phyloP scores from a whole-genome alignment of 1,284 basidiomycete species.

The Wallemia ichthyophaga region DNA sequence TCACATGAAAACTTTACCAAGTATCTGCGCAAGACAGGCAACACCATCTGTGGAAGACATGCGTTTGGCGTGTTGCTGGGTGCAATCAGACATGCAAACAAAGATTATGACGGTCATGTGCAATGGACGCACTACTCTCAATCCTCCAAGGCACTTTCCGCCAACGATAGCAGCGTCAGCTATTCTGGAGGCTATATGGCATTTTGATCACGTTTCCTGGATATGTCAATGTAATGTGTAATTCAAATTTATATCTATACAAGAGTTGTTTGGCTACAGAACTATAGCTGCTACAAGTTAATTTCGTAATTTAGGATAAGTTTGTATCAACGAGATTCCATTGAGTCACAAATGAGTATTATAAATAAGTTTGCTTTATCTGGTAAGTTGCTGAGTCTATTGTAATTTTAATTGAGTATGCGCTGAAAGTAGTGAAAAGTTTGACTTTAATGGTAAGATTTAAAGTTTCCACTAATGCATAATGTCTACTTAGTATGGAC shows the following conservation, averaged over 20 bases:
- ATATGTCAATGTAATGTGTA: too few species aligned
- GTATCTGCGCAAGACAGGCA: slow-evolving; percentile 56
- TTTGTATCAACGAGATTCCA: too few species aligned
- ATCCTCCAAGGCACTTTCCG: neutral
- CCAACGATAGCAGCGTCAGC: neutral
- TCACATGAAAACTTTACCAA: slow-evolving; percentile 34
- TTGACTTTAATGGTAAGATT: too few species aligned
- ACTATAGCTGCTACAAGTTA: too few species aligned
- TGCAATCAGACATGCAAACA: slow-evolving; percentile 22
- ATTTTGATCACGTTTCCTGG: neutral
- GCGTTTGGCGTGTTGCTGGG: slow-evolving; percentile 76
- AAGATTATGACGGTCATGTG: neutral
- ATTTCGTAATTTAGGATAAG: neutral
- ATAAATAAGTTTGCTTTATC: too few species aligned
- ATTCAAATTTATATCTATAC: too few species aligned
- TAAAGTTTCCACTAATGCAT: too few species aligned
- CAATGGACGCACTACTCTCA: neutral
- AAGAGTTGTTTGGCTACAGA: too few species aligned
- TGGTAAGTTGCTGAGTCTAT: too few species aligned
- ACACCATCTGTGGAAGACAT: slow-evolving; percentile 89
- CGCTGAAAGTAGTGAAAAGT: too few species aligned
- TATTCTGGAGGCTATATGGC: neutral
- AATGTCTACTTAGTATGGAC: neutral
- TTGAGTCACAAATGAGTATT: neutral
- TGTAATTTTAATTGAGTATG: too few species aligned